Evolutionary conservation across 2,329 filamentous ascomycete species (phyloP).

Genomic region (Volutella citrinella): DNA sequence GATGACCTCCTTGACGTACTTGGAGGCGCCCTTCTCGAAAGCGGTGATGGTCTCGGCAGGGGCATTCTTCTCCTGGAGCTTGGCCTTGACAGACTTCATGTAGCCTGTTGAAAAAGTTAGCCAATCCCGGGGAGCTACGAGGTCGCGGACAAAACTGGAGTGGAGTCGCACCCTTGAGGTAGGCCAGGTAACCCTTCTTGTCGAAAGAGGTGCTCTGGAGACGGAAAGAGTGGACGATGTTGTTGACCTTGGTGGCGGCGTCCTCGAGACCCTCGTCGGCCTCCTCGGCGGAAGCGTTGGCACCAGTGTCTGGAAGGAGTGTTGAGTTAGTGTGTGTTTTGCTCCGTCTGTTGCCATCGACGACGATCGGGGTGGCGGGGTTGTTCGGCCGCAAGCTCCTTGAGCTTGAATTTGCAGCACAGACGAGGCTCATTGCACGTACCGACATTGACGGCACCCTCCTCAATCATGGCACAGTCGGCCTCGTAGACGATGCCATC

Average conservation of each 20-base stretch:
- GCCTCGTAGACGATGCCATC: constrained; percentile 83
- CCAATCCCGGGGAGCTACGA: neutral
- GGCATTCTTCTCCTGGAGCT: constrained; percentile 61
- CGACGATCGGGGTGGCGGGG: neutral
- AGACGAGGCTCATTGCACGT: no score
- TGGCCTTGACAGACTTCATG: constrained; percentile 83
- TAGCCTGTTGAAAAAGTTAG: constrained; percentile 55
- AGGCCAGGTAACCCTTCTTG: constrained; percentile 80
- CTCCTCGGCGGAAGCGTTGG: constrained; percentile 95
- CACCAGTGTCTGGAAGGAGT: constrained; percentile 69
- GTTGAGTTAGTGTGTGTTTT: constrained; percentile 9
- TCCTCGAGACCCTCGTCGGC: constrained; percentile 76
- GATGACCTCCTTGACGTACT: constrained; percentile 79
- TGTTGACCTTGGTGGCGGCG: constrained; percentile 71
- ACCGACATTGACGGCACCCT: constrained; percentile 73
- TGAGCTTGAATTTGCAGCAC: no score
- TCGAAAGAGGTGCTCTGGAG: constrained; percentile 74
- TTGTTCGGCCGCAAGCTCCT: neutral
- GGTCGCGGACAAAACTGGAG: neutral
- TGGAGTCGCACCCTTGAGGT: constrained; percentile 73
- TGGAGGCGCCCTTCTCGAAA: constrained; percentile 75
- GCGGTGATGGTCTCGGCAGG: constrained; percentile 65
- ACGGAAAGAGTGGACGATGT: constrained; percentile 91
- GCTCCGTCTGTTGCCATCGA: constrained; percentile 1
- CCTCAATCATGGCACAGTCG: constrained; percentile 85